Evolutionary conservation across 1,139 yeast species (phyloP).

Genomic region (Spathaspora jeffriesii): DNA sequence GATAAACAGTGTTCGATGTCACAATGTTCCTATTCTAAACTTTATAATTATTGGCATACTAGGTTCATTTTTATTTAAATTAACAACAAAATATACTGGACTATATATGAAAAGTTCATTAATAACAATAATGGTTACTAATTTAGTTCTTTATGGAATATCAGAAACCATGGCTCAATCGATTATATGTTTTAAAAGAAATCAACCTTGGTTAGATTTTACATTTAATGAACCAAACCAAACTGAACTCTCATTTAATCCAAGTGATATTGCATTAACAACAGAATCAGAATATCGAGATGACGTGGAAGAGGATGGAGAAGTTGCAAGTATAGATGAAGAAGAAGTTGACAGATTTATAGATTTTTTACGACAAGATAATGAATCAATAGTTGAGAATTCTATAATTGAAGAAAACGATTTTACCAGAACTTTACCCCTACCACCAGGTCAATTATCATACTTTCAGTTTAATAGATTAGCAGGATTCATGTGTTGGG

Average conservation of each 20-base stretch:
- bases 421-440: neutral
- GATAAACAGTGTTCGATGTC: slow-evolving; percentile 34
- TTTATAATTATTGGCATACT: slow-evolving; percentile 51
- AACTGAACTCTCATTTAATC: slow-evolving; percentile 13
- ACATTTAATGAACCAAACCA: slow-evolving; percentile 16
- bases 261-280: slow-evolving; percentile 11
- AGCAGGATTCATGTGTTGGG: slow-evolving; percentile 87
- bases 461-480: slow-evolving; percentile 69
- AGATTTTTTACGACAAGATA: slow-evolving; percentile 36
- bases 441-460: slow-evolving; percentile 20
- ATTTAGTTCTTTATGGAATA: slow-evolving; percentile 78
- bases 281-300: slow-evolving; percentile 7
- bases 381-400: slow-evolving; percentile 15
- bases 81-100: slow-evolving; percentile 60
- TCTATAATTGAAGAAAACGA: neutral
- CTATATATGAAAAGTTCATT: slow-evolving; percentile 68
- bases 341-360: slow-evolving; percentile 36
- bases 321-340: slow-evolving; percentile 17
- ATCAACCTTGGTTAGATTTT: slow-evolving; percentile 23
- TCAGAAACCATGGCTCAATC: slow-evolving; percentile 92
- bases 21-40: slow-evolving; percentile 54
- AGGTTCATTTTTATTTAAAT: slow-evolving; percentile 47
- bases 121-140: slow-evolving; percentile 80
- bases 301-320: slow-evolving; percentile 11
- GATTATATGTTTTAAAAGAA: slow-evolving; percentile 37